Conservation (phyloP, 331 rosid genomes). For the Rosa hybrid region DNA sequence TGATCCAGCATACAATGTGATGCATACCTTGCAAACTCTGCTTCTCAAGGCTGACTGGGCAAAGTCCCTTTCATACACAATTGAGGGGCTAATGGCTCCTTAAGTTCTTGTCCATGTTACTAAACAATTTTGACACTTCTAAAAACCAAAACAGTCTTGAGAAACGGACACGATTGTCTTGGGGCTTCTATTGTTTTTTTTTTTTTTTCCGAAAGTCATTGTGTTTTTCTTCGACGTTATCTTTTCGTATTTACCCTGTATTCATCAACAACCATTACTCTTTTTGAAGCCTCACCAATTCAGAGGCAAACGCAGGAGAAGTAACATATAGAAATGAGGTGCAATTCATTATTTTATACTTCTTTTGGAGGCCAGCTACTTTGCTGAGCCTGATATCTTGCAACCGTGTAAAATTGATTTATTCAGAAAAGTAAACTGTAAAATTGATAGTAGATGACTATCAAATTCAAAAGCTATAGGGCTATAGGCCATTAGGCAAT, state of each 20-base stretch:
- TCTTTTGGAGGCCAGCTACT: not conserved
- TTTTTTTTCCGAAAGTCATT: conserved; percentile 15
- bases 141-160: conserved; percentile 28
- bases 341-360: not conserved
- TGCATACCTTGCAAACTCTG: conserved; percentile 89
- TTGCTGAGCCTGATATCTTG: not conserved
- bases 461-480: not conserved
- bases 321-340: not conserved
- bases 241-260: not conserved
- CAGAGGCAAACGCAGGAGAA: not conserved
- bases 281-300: not conserved
- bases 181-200: conserved; percentile 27
- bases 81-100: conserved; percentile 98
- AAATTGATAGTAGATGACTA: not conserved
- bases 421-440: not conserved
- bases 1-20: conserved; percentile 87
- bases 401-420: too few species aligned
- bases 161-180: conserved; percentile 22
- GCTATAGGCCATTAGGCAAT: not conserved
- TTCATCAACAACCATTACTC: not conserved
- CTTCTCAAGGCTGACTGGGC: conserved; percentile 98
- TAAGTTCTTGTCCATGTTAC: conserved; percentile 31
- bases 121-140: conserved; percentile 64
- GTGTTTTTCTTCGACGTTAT: not conserved
- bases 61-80: conserved; percentile 82